Evolutionary conservation across 768 basidiomycete genomes (phyloP).

Genomic region (Phaffia tasmanica): DNA sequence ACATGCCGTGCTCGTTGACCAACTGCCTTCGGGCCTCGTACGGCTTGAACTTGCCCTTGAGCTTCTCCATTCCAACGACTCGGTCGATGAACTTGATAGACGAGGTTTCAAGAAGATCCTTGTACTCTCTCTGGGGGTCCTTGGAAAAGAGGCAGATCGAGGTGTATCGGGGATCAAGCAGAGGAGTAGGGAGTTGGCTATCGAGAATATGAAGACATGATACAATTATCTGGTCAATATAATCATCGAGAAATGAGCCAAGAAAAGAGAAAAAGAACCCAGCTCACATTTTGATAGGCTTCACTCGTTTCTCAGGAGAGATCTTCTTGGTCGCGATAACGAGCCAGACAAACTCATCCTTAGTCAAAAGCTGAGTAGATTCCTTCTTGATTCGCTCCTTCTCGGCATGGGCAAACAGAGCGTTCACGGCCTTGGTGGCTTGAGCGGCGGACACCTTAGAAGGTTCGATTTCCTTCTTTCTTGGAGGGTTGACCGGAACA

Average conservation of each 20-base stretch:
- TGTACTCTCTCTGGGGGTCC: slow-evolving; percentile 91
- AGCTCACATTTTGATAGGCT: slow-evolving; percentile 72
- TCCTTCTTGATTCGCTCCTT: slow-evolving; percentile 55
- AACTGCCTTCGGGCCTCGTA: slow-evolving; percentile 54
- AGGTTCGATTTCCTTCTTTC: background rate
- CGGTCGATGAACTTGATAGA: slow-evolving; percentile 80
- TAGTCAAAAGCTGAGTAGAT: slow-evolving; percentile 63
- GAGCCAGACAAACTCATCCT: slow-evolving; percentile 81
- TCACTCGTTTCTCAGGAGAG: slow-evolving; percentile 59
- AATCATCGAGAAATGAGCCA: background rate
- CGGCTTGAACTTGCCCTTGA: slow-evolving; percentile 67
- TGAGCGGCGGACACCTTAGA: slow-evolving; percentile 42
- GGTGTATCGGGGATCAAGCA: slow-evolving; percentile 70
- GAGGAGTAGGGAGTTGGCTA: slow-evolving; percentile 65
- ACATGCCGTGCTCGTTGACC: slow-evolving; percentile 78
- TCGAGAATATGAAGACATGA: slow-evolving; percentile 16
- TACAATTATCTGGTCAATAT: slow-evolving; percentile 17
- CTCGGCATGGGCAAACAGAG: slow-evolving; percentile 59
- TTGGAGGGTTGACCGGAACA: background rate
- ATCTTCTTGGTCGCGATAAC: slow-evolving; percentile 77
- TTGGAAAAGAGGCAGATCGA: slow-evolving; percentile 85
- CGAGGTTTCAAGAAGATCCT: slow-evolving; percentile 66
- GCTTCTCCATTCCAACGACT: slow-evolving; percentile 79
- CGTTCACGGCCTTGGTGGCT: slow-evolving; percentile 63
- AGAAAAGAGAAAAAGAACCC: background rate